Percentiles rank a stretch among this genome's conserved stretches.
Conservation (phyloP, 2,329 filamentous ascomycete genomes). For the Elsinoe australis region DNA sequence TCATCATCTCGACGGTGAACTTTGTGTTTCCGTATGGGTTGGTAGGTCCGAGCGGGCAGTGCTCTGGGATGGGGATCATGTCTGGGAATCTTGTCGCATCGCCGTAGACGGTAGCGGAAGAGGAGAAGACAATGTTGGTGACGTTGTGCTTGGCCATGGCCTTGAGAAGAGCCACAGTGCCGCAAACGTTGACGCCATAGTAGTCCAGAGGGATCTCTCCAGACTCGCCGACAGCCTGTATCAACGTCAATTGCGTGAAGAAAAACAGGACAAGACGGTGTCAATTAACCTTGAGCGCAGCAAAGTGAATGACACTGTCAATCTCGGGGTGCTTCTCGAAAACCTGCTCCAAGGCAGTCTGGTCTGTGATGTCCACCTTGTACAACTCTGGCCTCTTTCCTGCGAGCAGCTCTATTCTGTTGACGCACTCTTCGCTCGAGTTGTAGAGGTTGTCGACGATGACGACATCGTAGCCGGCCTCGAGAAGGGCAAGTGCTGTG, state of each 20-base stretch:
- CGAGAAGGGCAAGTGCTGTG: constrained; percentile 81
- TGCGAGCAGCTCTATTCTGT: constrained; percentile 88
- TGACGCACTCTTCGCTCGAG: constrained; percentile 81
- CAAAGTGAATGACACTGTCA: constrained; percentile 98
- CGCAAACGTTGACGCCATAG: constrained; percentile 93
- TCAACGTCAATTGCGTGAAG: too few relatives aligned
- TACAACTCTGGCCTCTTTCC: constrained; percentile 82
- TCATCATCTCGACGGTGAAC: constrained; percentile 81
- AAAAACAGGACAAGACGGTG: too few relatives aligned
- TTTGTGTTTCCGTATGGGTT: constrained; percentile 98
- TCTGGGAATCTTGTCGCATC: constrained; percentile 91
- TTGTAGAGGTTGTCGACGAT: constrained; percentile 97
- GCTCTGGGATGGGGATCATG: constrained; percentile 98
- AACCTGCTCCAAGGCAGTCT: constrained; percentile 73
- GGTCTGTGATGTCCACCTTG: constrained; percentile 80
- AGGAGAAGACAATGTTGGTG: constrained; percentile 96
- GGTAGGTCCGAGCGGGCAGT: constrained; percentile 90
- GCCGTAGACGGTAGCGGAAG: constrained; percentile 94
- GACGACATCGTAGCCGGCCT: constrained; percentile 93
- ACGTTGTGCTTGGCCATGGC: constrained; percentile 88
- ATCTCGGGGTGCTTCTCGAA: constrained; percentile 86
- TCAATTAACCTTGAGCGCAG: constrained; percentile 73
- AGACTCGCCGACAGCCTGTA: constrained; percentile 91
- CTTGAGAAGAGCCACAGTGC: constrained; percentile 77
- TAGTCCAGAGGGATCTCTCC: constrained; percentile 91